Evolutionary conservation across 208 protist genomes (phyloP).

Genomic region (Acanthamoeba lenticulata): DNA sequence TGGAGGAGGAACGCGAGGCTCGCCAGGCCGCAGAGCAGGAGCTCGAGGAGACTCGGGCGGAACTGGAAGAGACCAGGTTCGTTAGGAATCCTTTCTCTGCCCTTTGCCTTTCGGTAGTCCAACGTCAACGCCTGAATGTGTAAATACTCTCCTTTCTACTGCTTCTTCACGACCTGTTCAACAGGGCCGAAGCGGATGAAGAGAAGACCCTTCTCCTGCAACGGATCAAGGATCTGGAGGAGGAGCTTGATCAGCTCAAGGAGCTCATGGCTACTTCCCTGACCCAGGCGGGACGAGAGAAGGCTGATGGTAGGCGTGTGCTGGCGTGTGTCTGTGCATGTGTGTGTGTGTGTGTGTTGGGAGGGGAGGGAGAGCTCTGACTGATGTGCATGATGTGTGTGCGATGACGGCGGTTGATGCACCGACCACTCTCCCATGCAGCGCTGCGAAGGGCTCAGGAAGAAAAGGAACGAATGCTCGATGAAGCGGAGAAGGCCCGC

Average conservation of each 20-base stretch:
- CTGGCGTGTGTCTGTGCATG: too few species aligned
- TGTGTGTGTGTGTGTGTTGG: too few species aligned
- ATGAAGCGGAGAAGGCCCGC: not conserved
- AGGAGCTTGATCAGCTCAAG: slow-evolving; percentile 19
- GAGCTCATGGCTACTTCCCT: slow-evolving; percentile 16
- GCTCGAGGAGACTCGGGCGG: not conserved
- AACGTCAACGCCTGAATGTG: too few species aligned
- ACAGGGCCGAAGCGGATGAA: not conserved
- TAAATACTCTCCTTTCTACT: too few species aligned
- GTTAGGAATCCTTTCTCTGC: too few species aligned
- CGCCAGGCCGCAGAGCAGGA: not conserved
- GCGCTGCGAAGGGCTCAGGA: not conserved
- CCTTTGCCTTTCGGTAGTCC: too few species aligned
- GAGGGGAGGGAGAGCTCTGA: too few species aligned
- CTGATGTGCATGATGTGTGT: too few species aligned
- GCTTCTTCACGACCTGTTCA: too few species aligned
- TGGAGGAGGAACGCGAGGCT: slow-evolving; percentile 1
- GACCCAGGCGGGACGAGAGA: not conserved
- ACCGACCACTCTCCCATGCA: too few species aligned
- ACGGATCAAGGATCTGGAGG: slow-evolving; percentile 31
- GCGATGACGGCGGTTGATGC: too few species aligned
- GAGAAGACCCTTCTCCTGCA: slow-evolving; percentile 47
- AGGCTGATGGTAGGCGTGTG: not conserved
- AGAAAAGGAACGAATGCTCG: not conserved
- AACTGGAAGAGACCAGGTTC: slow-evolving; percentile 42